Conservation (phyloP, 768 basidiomycete genomes). For the Tylopilus sp. region DNA sequence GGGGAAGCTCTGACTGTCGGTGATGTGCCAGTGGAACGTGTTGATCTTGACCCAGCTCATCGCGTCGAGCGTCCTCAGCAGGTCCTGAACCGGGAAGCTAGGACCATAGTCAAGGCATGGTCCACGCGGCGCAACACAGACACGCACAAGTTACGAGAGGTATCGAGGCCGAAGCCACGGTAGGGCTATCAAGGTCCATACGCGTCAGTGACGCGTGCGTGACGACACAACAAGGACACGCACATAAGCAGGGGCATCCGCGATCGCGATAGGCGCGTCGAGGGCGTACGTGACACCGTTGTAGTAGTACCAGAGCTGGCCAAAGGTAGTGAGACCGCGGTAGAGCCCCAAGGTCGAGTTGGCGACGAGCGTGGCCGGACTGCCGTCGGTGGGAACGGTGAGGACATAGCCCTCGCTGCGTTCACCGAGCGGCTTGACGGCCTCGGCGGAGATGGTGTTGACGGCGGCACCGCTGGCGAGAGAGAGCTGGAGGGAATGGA, state of each 20-base stretch:
- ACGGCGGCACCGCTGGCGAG: constrained; percentile 17
- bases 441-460: constrained; percentile 34
- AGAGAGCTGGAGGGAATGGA: constrained; percentile 28
- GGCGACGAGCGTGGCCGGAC: constrained; percentile 37
- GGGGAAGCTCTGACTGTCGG: constrained; percentile 81
- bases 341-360: constrained; percentile 48
- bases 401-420: constrained; percentile 47
- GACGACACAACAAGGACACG: not conserved
- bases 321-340: constrained; percentile 54
- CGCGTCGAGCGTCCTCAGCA: constrained; percentile 45
- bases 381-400: constrained; percentile 35
- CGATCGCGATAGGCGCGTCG: constrained; percentile 38
- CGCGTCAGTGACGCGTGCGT: constrained; percentile 1
- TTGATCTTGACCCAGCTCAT: constrained; percentile 59
- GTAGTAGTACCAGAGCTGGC: constrained; percentile 48
- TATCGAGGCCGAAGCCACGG: constrained; percentile 45
- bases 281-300: constrained; percentile 35
- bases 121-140: not conserved
- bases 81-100: constrained; percentile 38
- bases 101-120: not conserved
- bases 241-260: constrained; percentile 48
- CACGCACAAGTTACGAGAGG: constrained; percentile 41
- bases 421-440: constrained; percentile 31
- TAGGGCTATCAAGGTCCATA: constrained; percentile 23
- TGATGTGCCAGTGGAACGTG: constrained; percentile 82